These are phyloP conservation scores for Jaltomata sinuosa DNA, from an alignment of 257 asterid genomes.

Conservation along the genomic window DNA sequence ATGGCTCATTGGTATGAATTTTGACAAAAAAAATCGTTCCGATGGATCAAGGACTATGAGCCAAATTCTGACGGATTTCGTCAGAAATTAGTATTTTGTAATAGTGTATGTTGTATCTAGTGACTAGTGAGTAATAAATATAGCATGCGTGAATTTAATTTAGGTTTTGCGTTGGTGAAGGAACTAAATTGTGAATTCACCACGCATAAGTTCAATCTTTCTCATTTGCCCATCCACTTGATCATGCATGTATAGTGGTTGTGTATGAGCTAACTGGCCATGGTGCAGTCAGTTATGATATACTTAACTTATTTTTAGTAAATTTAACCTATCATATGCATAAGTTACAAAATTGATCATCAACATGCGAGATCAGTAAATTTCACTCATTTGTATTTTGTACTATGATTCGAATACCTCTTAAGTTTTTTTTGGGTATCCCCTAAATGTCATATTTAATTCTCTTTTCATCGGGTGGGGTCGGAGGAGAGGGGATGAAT, in stretches of 20 bases:
- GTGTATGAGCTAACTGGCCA: neutral
- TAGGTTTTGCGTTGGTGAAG: neutral
- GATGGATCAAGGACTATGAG: too few relatives aligned
- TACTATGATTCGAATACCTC: neutral
- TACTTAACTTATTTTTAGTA: neutral
- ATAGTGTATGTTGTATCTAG: neutral
- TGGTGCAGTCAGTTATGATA: neutral
- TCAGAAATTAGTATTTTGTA: neutral
- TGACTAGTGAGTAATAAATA: neutral
- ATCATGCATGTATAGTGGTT: neutral
- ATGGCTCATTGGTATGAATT: too few relatives aligned
- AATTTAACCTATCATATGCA: neutral
- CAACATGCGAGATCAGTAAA: neutral
- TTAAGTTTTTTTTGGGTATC: too few relatives aligned
- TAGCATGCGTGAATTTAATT: neutral
- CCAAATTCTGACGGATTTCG: fast-evolving
- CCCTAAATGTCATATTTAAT: too few relatives aligned
- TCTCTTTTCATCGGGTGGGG: too few relatives aligned
- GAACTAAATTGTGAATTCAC: neutral
- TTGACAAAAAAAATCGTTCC: too few relatives aligned
- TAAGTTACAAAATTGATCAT: neutral
- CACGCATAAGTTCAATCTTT: neutral
- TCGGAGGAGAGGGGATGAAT: too few relatives aligned
- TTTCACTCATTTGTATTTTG: neutral
- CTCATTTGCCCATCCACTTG: neutral